Base-by-base conservation (phyloP, 768 basidiomycete species). In the Collybia sp. region DNA sequence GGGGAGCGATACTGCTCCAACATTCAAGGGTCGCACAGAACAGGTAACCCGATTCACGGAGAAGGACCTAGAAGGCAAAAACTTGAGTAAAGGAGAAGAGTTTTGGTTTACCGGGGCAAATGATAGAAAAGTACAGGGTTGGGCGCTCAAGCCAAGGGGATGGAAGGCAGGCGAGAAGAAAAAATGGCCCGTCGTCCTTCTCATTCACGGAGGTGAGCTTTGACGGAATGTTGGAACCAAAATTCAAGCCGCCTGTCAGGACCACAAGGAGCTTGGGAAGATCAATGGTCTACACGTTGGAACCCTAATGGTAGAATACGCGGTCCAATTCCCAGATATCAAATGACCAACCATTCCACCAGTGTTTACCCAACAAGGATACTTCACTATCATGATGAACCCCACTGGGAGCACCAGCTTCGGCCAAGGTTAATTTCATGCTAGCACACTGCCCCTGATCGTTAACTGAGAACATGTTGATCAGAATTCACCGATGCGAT, bases 371-470 rank as follows among this genome's bases (percentile, higher is more conserved):
- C 80, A 83, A 55, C 88, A 91, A 59, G 93, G 95, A 0, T 99
- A 97, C 65, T 83, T 95, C 55, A 79, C 82, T 10, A 75, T 96
- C 34, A 74, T 85, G 25, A 84, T 96, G 55, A 97, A 98, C 60
- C 95, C 95, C 2, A 95, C 93, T 0, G 95, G 95, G 8, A 89
- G 86, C 20, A 97, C 95, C 3, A 85, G 89, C 0, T 96, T 93
- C 54, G 93, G 93, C 3, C 93, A 95, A 76, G 73, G 88, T 83
- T 56, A 19, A 30, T 53, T 36, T 37, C 40, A 15, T 25, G 25
- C 25, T 25, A 25, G 8, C 25, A 3, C 25, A 25, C 25, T 25
- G 8, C 25, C 25, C 25, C 8, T 25, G 25, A 25, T 25, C 8
- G 8, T 25, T 25, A 8, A 25, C 25, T 8, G 3, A 25, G 8